Evolutionary conservation across 768 basidiomycete genomes (phyloP).

Genomic region (Tricholoma furcatifolium): DNA sequence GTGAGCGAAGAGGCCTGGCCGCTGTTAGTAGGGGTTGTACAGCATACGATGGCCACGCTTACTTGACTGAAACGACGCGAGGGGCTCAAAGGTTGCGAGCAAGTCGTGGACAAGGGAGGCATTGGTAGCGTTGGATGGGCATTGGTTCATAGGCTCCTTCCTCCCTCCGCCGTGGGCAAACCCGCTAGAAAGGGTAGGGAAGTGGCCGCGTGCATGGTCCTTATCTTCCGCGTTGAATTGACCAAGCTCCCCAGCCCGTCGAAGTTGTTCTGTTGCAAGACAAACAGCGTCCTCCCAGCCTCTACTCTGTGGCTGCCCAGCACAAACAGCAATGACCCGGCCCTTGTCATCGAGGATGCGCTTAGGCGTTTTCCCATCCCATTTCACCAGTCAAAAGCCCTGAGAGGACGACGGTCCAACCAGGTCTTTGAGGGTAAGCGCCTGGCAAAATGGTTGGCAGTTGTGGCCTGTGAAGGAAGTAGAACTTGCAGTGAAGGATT

Average conservation of each 20-base stretch:
- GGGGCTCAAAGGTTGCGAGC: background rate
- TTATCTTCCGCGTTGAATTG: background rate
- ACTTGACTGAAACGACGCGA: background rate
- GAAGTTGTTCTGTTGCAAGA: background rate
- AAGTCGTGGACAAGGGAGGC: background rate
- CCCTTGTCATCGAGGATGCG: too few species aligned
- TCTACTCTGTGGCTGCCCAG: background rate
- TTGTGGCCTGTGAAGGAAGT: too few species aligned
- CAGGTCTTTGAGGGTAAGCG: too few species aligned
- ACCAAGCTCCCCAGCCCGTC: background rate
- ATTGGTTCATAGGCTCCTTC: background rate
- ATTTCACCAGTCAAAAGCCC: too few species aligned
- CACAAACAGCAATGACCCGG: too few species aligned
- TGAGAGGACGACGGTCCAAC: too few species aligned
- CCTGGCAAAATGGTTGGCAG: too few species aligned
- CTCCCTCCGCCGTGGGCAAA: background rate
- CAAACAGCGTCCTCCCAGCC: background rate
- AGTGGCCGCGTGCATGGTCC: background rate
- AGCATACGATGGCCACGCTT: background rate
- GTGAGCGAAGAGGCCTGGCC: background rate
- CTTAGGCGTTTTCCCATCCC: too few species aligned
- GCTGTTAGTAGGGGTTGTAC: background rate
- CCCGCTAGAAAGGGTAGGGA: background rate
- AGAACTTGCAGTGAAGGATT: too few species aligned
- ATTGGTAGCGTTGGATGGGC: background rate